A percentile compares a stretch with the other conserved stretches of the same genome.
phyloP scores from a whole-genome alignment of 768 basidiomycete species.

The Amanita pallidorosea region DNA sequence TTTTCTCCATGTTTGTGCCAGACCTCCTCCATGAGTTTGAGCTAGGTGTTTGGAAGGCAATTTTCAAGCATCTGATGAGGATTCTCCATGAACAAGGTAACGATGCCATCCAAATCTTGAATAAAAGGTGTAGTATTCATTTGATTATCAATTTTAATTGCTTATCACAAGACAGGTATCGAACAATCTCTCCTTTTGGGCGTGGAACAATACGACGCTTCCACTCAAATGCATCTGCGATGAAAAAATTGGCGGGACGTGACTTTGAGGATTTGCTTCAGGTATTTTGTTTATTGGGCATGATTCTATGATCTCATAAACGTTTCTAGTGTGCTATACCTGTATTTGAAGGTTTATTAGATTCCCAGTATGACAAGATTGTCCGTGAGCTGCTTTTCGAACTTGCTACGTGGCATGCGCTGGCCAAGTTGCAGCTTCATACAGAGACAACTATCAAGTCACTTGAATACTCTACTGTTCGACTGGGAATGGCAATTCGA shows the following conservation, averaged over 20 bases:
- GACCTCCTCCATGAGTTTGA: neutral
- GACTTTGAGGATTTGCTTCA: slow-evolving; percentile 35
- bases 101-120: slow-evolving; percentile 11
- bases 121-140: slow-evolving; percentile 10
- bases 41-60: slow-evolving; percentile 18
- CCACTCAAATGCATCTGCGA: slow-evolving; percentile 19
- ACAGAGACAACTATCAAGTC: slow-evolving; percentile 13
- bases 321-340: slow-evolving; percentile 20
- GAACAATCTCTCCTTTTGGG: slow-evolving; percentile 18
- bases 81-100: slow-evolving; percentile 14
- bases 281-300: slow-evolving; percentile 11
- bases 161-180: slow-evolving; percentile 13
- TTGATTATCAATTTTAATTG: no score
- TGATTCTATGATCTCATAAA: neutral
- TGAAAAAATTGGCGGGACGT: slow-evolving; percentile 19
- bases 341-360: slow-evolving; percentile 26
- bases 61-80: slow-evolving; percentile 24
- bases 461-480: slow-evolving; percentile 15
- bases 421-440: slow-evolving; percentile 19
- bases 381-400: slow-evolving; percentile 18
- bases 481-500: slow-evolving; percentile 14
- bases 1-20: slow-evolving; percentile 20
- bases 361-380: slow-evolving; percentile 15
- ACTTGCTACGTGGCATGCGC: slow-evolving; percentile 24
- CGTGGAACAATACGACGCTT: slow-evolving; percentile 24